phyloP scores from a whole-genome alignment of 2,329 filamentous ascomycete genomes.

The Calonectria montana region DNA sequence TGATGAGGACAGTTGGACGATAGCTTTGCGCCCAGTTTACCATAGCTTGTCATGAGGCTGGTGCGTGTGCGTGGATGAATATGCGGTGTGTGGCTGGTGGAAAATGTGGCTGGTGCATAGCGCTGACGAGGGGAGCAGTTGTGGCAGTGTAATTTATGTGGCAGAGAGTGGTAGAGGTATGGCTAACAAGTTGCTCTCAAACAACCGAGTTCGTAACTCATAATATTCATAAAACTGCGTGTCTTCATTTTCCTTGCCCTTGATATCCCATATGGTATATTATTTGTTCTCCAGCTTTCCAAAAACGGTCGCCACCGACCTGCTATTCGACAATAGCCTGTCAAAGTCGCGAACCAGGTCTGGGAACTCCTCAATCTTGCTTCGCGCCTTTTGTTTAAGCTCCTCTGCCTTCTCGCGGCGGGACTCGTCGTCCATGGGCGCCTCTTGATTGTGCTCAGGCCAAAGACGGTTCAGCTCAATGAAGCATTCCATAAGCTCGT shows the following conservation, averaged over 20 bases:
- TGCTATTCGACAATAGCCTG: constrained; percentile 32
- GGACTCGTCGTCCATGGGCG: constrained; percentile 1
- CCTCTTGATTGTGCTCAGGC: constrained; percentile 5
- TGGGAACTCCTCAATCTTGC: constrained; percentile 42
- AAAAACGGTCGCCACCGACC: constrained; percentile 22
- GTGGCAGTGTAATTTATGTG: not conserved
- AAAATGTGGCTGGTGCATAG: not conserved
- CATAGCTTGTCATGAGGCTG: constrained; percentile 21
- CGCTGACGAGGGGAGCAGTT: not conserved
- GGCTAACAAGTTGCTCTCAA: not conserved
- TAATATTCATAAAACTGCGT: not conserved
- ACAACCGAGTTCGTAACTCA: not conserved
- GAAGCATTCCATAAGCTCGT: constrained; percentile 36
- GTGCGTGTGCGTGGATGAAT: constrained; percentile 4
- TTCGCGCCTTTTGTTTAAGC: constrained; percentile 35
- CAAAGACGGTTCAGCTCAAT: constrained; percentile 32
- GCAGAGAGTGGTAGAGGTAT: too few relatives aligned
- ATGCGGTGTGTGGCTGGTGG: constrained; percentile 13
- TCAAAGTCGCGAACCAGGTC: constrained; percentile 44
- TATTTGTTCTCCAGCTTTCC: not conserved
- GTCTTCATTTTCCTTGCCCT: not conserved
- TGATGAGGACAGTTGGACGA: constrained; percentile 28
- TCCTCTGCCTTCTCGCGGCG: constrained; percentile 30
- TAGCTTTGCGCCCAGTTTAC: constrained; percentile 5
- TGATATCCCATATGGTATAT: not conserved